These are phyloP conservation scores for Quercus tomentella DNA, from an alignment of 331 rosid genomes.

Conservation along the genomic window DNA sequence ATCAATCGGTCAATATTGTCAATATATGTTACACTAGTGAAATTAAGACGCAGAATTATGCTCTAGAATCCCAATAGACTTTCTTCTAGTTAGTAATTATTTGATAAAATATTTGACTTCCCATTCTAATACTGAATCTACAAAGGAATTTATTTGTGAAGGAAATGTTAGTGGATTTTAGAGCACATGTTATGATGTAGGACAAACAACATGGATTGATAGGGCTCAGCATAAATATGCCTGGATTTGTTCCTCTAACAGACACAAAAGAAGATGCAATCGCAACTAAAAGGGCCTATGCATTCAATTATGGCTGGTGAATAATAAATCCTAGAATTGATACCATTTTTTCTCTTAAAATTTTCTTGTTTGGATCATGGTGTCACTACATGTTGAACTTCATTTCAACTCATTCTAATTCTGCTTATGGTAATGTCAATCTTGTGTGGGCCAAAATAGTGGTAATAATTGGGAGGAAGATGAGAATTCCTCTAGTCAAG, in stretches of 20 bases:
- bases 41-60: not conserved
- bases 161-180: constrained; percentile 3
- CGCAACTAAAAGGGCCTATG: constrained; percentile 45
- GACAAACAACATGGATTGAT: constrained; percentile 49
- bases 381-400: not conserved
- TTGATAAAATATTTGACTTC: too few relatives aligned
- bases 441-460: not conserved
- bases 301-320: constrained; percentile 55
- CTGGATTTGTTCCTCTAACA: constrained; percentile 34
- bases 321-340: not conserved
- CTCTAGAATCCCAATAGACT: too few relatives aligned
- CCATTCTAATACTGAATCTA: not conserved
- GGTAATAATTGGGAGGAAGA: not conserved
- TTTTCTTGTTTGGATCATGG: not conserved
- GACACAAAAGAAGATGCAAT: constrained; percentile 37
- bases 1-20: not conserved
- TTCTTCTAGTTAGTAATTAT: too few relatives aligned
- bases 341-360: not conserved
- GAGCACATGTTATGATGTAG: constrained; percentile 19
- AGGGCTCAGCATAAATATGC: constrained; percentile 36
- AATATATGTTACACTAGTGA: not conserved
- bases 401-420: not conserved
- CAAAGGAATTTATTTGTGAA: not conserved
- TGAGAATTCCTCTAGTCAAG: not conserved
- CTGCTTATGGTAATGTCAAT: not conserved